Evolutionary conservation across 768 basidiomycete species (phyloP).

Genomic region (Leccinum variicolor): DNA sequence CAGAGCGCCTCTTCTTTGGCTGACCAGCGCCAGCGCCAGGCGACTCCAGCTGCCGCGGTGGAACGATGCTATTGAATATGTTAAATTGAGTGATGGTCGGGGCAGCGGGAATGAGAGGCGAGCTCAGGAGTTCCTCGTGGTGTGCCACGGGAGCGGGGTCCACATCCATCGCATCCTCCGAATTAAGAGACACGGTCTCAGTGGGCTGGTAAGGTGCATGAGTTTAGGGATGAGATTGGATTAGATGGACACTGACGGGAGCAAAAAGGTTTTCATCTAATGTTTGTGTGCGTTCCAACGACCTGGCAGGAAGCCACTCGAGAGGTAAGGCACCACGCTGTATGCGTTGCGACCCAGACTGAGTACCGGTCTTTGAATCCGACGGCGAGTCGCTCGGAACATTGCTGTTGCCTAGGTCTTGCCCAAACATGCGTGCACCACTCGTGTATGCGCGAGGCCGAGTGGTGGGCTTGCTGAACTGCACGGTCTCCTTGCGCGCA

Average conservation of each 20-base stretch:
- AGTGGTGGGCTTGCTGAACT: conserved; percentile 27
- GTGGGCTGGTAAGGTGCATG: conserved; percentile 25
- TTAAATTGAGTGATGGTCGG: conserved; percentile 54
- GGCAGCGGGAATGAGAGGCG: conserved; percentile 46
- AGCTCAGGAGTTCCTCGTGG: conserved; percentile 30
- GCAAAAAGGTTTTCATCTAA: conserved; percentile 29
- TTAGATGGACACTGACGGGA: conserved; percentile 21
- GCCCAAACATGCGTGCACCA: conserved; percentile 66
- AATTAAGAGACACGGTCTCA: conserved; percentile 41
- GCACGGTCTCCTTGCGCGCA: conserved; percentile 28
- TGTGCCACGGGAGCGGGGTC: conserved; percentile 52
- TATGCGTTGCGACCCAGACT: conserved; percentile 47
- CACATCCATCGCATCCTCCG: conserved; percentile 77
- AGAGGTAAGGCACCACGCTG: conserved; percentile 63
- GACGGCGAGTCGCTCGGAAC: conserved; percentile 33
- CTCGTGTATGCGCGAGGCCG: conserved; percentile 69
- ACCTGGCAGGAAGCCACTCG: conserved; percentile 49
- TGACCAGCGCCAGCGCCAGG: conserved; percentile 37
- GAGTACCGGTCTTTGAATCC: conserved; percentile 25
- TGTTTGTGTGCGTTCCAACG: conserved; percentile 16
- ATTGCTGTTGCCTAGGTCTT: conserved; percentile 62
- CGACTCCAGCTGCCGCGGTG: conserved; percentile 46
- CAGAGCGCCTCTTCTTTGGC: conserved; percentile 55
- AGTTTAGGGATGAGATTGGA: conserved; percentile 12
- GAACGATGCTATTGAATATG: conserved; percentile 58